phyloP scores from a whole-genome alignment of 2,329 filamentous ascomycete species.

The Echinosphaeria canescens region DNA sequence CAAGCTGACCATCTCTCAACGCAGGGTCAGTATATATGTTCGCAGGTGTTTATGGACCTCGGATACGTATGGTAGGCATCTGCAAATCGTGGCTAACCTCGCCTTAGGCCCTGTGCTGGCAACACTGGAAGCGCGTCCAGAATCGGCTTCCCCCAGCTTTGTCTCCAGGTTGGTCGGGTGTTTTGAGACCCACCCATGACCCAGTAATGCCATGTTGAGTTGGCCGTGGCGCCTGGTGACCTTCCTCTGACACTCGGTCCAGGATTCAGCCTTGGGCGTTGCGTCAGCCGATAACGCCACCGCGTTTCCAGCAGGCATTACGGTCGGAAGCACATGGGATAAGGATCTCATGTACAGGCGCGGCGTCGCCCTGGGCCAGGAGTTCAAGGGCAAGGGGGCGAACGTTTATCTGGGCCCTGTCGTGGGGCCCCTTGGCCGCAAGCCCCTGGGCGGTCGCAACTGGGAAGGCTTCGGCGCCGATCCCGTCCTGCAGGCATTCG shows the following conservation, averaged over 20 bases:
- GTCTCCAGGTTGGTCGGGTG: too few species aligned
- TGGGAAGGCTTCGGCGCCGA: constrained; percentile 60
- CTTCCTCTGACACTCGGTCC: too few species aligned
- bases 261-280: constrained; percentile 51
- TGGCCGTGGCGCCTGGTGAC: too few species aligned
- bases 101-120: constrained; percentile 40
- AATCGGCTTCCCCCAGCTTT: constrained; percentile 51
- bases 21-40: constrained; percentile 4
- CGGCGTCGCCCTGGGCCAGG: constrained; percentile 44
- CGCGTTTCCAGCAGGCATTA: constrained; percentile 63
- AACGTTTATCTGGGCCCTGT: constrained; percentile 50
- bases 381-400: constrained; percentile 52
- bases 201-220: too few species aligned
- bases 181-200: too few species aligned
- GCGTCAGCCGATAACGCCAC: constrained; percentile 55
- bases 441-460: constrained; percentile 49
- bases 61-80: too few species aligned
- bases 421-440: constrained; percentile 50
- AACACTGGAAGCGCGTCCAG: constrained; percentile 53
- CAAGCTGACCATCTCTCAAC: background rate
- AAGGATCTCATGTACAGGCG: constrained; percentile 49
- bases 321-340: constrained; percentile 52
- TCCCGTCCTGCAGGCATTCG: constrained; percentile 47
- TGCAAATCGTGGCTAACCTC: too few species aligned
- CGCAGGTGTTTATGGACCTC: background rate